These are phyloP conservation scores for Herpetomonas muscarum DNA, from an alignment of 208 protist species.

Conservation along the genomic window DNA sequence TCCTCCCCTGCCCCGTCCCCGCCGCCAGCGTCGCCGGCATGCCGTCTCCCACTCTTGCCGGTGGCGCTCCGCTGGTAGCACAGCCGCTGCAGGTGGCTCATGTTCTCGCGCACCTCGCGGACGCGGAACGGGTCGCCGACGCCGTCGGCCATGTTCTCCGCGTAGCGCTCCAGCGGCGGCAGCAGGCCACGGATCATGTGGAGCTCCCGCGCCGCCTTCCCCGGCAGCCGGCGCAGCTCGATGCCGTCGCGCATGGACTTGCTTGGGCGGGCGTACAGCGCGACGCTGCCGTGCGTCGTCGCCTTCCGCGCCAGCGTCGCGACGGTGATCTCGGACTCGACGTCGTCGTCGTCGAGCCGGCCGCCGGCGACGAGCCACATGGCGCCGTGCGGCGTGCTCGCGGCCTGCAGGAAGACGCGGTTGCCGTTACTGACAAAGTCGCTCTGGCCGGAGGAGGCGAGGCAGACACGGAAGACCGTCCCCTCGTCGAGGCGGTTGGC, in stretches of 20 bases:
- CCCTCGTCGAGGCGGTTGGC: slow-evolving; percentile 18
- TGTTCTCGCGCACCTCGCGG: slow-evolving; percentile 32
- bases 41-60: background rate
- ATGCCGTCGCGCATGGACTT: slow-evolving; percentile 48
- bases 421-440: slow-evolving; percentile 33
- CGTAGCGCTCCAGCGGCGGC: slow-evolving; percentile 35
- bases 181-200: slow-evolving; percentile 40
- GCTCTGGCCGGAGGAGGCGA: slow-evolving; percentile 12
- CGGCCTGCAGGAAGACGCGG: slow-evolving; percentile 34
- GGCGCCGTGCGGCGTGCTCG: slow-evolving; percentile 19
- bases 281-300: slow-evolving; percentile 14
- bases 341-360: slow-evolving; percentile 7
- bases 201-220: slow-evolving; percentile 34
- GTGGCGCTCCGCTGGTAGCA: slow-evolving; percentile 12
- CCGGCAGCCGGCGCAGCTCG: slow-evolving; percentile 31
- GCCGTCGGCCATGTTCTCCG: slow-evolving; percentile 20
- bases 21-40: background rate
- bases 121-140: slow-evolving; percentile 23
- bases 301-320: slow-evolving; percentile 19
- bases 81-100: slow-evolving; percentile 33
- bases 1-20: background rate
- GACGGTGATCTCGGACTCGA: slow-evolving; percentile 19
- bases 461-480: slow-evolving; percentile 34
- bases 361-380: slow-evolving; percentile 41
- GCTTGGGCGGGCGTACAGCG: slow-evolving; percentile 17